These are phyloP conservation scores for Aspergillus flavus DNA, from an alignment of 2,329 filamentous ascomycete genomes.

Conservation along the genomic window DNA sequence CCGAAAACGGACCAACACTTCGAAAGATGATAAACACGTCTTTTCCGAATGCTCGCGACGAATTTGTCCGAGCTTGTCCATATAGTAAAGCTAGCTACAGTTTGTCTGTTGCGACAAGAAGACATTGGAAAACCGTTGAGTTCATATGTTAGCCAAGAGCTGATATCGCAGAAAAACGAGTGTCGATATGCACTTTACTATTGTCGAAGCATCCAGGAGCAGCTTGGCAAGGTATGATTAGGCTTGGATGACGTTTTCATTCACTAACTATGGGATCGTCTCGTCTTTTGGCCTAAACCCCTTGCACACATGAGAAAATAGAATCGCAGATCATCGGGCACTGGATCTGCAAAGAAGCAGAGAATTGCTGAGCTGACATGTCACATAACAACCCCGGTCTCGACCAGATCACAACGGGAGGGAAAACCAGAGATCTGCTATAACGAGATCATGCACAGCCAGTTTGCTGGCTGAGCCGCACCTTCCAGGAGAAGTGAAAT, in stretches of 20 bases:
- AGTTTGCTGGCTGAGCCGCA: neutral
- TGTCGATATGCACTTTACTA: neutral
- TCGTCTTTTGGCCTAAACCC: neutral
- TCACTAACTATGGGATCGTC: neutral
- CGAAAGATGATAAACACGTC: neutral
- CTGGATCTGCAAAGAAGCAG: neutral
- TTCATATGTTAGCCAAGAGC: neutral
- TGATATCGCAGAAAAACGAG: neutral
- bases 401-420: neutral
- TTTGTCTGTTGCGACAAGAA: neutral
- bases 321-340: neutral
- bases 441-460: neutral
- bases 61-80: neutral
- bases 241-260: neutral
- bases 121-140: neutral
- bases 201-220: neutral
- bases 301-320: neutral
- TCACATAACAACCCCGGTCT: neutral
- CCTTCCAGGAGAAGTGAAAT: neutral
- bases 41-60: neutral
- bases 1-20: neutral
- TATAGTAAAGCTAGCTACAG: neutral
- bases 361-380: neutral
- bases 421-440: neutral
- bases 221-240: neutral